Base-by-base conservation (phyloP, 106 monocot genomes). In the Hemerocallis citrina region DNA sequence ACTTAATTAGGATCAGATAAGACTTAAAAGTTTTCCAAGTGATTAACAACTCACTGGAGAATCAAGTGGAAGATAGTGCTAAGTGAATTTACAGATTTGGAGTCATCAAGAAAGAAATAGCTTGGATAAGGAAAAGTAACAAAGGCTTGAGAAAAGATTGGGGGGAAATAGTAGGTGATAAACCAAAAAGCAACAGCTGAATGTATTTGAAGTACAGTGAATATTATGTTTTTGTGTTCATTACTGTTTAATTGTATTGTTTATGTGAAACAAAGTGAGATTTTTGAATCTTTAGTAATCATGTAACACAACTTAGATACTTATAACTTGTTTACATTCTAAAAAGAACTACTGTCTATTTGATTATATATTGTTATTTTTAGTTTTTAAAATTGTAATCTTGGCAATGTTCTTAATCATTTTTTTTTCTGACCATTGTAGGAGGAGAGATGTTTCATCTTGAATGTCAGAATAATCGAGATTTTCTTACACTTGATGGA, bases 401-500 rank as follows among this genome's bases (percentile, higher is more conserved):
- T 38, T 28, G 10, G 25, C 15, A 14, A 43, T 61, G 27, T 42
- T 25, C 15, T 35, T 28, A 28, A 40, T 42, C 3, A 4, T 22
- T 34, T 64, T 14, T 21, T 35, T 13, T 7, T 48, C 22, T 34
- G n/a, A 24, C 12, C 1, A 50, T 72, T 68, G 55, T 85, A 46
- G 48, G 61, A 68, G 57, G 75, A 81, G 35, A 77, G 19, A 72
- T 73, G 64, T 68, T 75, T 78, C 45, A 60, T 64, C 44, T 63
- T 89, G 63, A 75, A 89, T 67, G 41, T 81, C 27, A 74, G 61
- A 59, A 77, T 89, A 48, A 39, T 66, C 46, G 81, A 78, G 68
- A 81, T 78, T 9, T 81, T 81, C 64, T 73, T 89, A 57, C 68
- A 65, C 54, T 39, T 89, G 7, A 52, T 40, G 49, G 54, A 57